Base-by-base conservation (phyloP, 2,329 filamentous ascomycete species). In the Penicillium sp. region DNA sequence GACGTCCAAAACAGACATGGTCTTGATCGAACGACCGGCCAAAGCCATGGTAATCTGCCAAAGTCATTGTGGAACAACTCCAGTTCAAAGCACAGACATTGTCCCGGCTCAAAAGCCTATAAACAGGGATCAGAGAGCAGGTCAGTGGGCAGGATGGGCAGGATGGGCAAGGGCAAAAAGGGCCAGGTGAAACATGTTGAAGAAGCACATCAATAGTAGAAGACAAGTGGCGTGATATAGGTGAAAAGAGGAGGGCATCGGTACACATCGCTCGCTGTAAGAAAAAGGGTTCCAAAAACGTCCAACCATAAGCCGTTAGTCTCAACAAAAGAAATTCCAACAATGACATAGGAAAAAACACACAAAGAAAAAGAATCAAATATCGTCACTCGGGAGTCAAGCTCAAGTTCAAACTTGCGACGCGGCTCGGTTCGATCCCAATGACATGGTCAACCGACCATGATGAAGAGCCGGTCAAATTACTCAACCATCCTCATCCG, bases 401-500 rank as follows among this genome's bases (percentile, higher is more conserved):
- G 31, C 47, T 49, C 31, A 5, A 49, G 5, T 7, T 49, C n/a
- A 49, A 39, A 20, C 37, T 25, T 50, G 48, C 12, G n/a, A 50
- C 28, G 22, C 25, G 17, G 47, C 47, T 22, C 17, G 17, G 22
- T 12, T 39, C 17, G n/a, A 38, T 2, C 2, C 11, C 5, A n/a
- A 39, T 28, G 17, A 51, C 20, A 39, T 35, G 31, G 17, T 25
- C 48, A 15, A 43, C 38, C 37, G 55, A 28, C 10, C 12, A 10
- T 45, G 42, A 37, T 15, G 31, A 59, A 11, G 7, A 58, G 7
- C 5, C 22, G 5, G 17, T 12, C 25, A 20, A 7, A 39, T 28
- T 4, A 52, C 56, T 75, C 66, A 78, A 62, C 76, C 82, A 61
- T 83, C 82, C 55, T 81, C 82, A 64, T 83, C 83, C 38, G 82